Percentiles rank a stretch among this genome's conserved stretches.
These are phyloP conservation scores for Hypoxylon sp. DNA, from an alignment of 2,329 filamentous ascomycete species.

Conservation along the genomic window DNA sequence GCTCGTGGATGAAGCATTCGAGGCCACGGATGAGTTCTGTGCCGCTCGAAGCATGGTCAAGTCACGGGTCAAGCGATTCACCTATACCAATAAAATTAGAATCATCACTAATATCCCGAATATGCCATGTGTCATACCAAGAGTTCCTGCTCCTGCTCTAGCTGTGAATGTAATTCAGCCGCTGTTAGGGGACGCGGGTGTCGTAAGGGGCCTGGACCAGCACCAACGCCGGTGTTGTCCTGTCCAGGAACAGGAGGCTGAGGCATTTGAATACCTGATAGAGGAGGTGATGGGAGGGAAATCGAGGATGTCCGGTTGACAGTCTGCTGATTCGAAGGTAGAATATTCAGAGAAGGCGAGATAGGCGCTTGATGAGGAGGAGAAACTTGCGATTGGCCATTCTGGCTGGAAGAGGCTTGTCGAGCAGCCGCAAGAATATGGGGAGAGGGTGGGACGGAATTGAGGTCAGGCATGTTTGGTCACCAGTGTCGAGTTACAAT, in stretches of 20 bases:
- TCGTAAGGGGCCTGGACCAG: constrained; percentile 80
- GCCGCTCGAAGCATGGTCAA: constrained; percentile 83
- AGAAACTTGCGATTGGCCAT: constrained; percentile 47
- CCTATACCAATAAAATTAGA: constrained; percentile 63
- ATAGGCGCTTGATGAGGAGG: constrained; percentile 52
- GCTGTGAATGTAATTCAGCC: constrained; percentile 87
- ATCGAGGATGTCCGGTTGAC: constrained; percentile 60
- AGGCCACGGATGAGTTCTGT: constrained; percentile 76
- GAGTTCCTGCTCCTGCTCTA: constrained; percentile 96
- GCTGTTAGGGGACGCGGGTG: constrained; percentile 91
- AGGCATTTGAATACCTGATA: constrained; percentile 47
- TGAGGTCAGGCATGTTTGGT: constrained; percentile 62
- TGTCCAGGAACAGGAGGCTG: constrained; percentile 51
- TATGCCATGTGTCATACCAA: constrained; percentile 72
- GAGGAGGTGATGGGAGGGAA: constrained; percentile 54
- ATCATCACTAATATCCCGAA: not conserved
- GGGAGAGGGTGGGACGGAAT: constrained; percentile 68
- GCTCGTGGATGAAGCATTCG: constrained; percentile 74
- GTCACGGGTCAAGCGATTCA: constrained; percentile 93
- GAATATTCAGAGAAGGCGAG: constrained; percentile 67
- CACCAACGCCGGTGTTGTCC: constrained; percentile 64
- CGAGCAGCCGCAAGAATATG: constrained; percentile 61
- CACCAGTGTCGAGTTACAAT: constrained; percentile 10
- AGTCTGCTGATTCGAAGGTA: constrained; percentile 66
- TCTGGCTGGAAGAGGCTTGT: constrained; percentile 63